These are phyloP conservation scores for Lepraria neglecta DNA, from an alignment of 495 filamentous ascomycete genomes.

Conservation along the genomic window DNA sequence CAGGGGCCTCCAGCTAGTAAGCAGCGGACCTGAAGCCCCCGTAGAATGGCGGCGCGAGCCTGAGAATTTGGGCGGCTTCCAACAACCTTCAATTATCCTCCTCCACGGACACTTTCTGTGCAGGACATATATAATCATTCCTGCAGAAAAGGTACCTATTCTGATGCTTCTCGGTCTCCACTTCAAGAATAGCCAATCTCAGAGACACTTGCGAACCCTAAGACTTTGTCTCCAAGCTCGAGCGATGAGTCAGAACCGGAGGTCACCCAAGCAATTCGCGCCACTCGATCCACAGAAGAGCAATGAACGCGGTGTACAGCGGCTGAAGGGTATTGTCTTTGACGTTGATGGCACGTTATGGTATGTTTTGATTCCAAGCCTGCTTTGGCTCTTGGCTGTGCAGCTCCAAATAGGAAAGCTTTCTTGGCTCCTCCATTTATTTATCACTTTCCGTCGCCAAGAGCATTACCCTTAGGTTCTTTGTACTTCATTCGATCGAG, in stretches of 20 bases:
- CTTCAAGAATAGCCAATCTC: neutral
- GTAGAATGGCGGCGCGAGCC: too few relatives aligned
- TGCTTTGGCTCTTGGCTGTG: neutral
- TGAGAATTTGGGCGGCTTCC: neutral
- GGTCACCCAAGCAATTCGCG: constrained; percentile 42
- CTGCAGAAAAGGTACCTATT: too few relatives aligned
- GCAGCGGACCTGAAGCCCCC: too few relatives aligned
- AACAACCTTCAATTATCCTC: neutral
- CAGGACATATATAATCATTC: too few relatives aligned
- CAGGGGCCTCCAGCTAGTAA: too few relatives aligned
- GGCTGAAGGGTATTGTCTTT: constrained; percentile 78
- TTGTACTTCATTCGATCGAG: too few relatives aligned
- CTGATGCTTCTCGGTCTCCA: neutral
- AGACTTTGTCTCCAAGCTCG: neutral
- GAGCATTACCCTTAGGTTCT: too few relatives aligned
- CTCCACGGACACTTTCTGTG: too few relatives aligned
- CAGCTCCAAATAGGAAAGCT: neutral
- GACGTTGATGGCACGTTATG: constrained; percentile 94
- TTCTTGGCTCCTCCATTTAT: too few relatives aligned
- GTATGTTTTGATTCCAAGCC: constrained; percentile 44
- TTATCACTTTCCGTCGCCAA: too few relatives aligned
- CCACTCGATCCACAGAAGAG: constrained; percentile 42
- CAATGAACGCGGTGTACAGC: constrained; percentile 40
- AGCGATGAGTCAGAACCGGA: constrained; percentile 8
- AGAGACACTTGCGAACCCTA: neutral